Evolutionary conservation across 768 basidiomycete genomes (phyloP), one percentile per base, ranked within the genome.

Genomic region (Leccinum sublutescens): DNA sequence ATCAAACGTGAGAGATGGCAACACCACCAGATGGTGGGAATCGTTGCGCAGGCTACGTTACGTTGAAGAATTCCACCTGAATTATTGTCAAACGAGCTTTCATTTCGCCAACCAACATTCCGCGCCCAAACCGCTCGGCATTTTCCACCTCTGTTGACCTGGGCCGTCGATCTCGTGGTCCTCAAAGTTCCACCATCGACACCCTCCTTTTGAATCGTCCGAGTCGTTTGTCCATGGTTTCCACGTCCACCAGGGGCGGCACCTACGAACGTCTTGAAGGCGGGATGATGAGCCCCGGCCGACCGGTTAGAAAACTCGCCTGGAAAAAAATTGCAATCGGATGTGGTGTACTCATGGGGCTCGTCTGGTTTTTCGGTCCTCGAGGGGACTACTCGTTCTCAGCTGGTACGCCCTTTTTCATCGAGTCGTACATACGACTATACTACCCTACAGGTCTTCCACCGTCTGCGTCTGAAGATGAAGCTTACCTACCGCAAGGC

Each of bases 271-370:
- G 84, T 29, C 79, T 87, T 40, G 85, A 87, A 66, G 79, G 81
- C 38, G 85, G 85, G 15, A 77, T 45, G 43, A 45, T 83, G 72
- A 85, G 86, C 5, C 81, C 83, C 1, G 71, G 73, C 45, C 72
- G 80, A 21, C 60, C 62, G 23, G 60, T 69, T 52, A 76, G 61
- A 62, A 75, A 64, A 48, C 69, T 78, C 48, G 71, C 70, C 19
- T 91, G 89, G 89, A 89, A 84, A 71, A 88, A 83, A 75, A 80
- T 89, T 56, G 83, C 80, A 3, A 69, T 89, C 7, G 87, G 78
- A 3, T 86, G 84, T 54, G 78, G 71, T 2, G 70, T 83, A 1
- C 69, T 89, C 49, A 75, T 90, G 58, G 79, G 75, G 9, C 67
- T 89, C 48, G 82, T 91, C 27, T 92, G 84, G 79, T 74, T 90